Conservation (phyloP, 768 basidiomycete genomes). For the Termitomyces sp. region DNA sequence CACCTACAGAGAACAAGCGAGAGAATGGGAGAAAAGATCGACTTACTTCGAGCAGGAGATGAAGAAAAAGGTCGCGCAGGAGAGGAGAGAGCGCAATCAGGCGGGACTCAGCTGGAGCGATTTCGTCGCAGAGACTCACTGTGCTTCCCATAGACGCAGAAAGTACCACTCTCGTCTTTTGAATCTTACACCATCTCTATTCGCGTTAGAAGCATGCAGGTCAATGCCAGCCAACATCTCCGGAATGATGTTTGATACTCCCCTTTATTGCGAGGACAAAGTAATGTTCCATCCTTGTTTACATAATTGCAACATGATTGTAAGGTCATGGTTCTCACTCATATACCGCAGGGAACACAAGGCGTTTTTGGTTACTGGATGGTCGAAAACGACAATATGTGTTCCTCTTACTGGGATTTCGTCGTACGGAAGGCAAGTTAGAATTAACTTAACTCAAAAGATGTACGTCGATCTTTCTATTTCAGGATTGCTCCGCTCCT, state of each 20-base stretch:
- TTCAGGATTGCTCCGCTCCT: neutral
- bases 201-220: constrained; percentile 11
- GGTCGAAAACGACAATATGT: neutral
- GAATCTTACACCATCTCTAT: constrained; percentile 6
- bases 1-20: neutral
- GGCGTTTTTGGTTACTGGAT: neutral
- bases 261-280: constrained; percentile 10
- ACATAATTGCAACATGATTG: no score
- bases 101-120: constrained; percentile 11
- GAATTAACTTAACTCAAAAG: neutral
- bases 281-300: neutral
- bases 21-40: neutral
- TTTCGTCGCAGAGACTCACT: neutral
- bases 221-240: constrained; percentile 9
- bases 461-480: neutral
- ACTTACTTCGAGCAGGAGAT: neutral
- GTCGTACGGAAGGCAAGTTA: neutral
- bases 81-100: constrained; percentile 1
- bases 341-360: neutral
- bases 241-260: constrained; percentile 3
- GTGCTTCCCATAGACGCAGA: neutral
- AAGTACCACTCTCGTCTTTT: constrained; percentile 7
- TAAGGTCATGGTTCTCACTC: neutral
- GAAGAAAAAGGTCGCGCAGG: neutral
- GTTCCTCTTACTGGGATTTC: neutral